These are phyloP conservation scores for Endocladia muricata DNA, from an alignment of 31 red algal genomes.

Conservation along the genomic window DNA sequence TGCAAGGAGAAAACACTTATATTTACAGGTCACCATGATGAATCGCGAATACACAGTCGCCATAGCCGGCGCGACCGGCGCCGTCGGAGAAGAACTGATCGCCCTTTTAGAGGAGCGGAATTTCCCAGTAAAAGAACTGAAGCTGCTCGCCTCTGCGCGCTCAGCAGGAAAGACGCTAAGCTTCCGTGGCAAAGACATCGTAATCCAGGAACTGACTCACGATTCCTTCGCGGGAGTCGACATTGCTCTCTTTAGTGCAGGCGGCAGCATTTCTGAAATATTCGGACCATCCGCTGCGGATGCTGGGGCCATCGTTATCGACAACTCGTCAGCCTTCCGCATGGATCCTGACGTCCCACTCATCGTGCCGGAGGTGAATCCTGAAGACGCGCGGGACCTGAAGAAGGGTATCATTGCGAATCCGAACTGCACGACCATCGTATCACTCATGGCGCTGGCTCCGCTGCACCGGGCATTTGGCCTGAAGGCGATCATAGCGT, in stretches of 20 bases:
- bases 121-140: neutral
- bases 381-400: neutral
- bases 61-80: neutral
- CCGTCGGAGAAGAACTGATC: conserved; percentile 1
- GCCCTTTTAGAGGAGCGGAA: neutral
- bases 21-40: too few species aligned
- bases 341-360: conserved; percentile 11
- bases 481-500: neutral
- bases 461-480: conserved; percentile 6
- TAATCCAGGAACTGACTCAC: neutral
- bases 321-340: conserved; percentile 10
- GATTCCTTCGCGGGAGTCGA: neutral
- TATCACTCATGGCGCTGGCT: neutral
- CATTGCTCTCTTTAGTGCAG: conserved; percentile 10
- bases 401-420: conserved; percentile 22
- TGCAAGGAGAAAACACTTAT: too few species aligned
- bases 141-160: neutral
- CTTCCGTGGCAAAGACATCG: neutral
- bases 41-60: too few species aligned
- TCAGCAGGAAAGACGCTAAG: neutral
- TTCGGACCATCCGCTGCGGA: neutral
- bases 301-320: conserved; percentile 14
- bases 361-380: conserved; percentile 14
- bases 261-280: neutral
- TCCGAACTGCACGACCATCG: conserved; percentile 29